Conservation (phyloP, 2,329 filamentous ascomycete genomes). For the Scedosporium boydii region DNA sequence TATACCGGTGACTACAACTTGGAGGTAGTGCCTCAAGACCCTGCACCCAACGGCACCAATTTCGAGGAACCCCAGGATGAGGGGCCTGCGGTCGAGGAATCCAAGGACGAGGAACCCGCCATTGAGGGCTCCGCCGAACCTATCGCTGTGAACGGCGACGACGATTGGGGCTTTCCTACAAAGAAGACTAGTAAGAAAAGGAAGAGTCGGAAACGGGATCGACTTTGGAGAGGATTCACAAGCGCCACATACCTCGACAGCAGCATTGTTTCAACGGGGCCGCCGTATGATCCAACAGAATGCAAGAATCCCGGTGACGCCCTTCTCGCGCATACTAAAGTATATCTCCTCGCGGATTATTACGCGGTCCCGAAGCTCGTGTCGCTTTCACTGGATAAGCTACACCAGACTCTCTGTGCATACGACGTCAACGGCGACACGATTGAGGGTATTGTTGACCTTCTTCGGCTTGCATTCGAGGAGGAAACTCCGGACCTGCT, state of each 20-base stretch:
- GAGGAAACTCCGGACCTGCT: not conserved
- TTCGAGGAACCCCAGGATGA: not conserved
- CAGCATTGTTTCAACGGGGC: not conserved
- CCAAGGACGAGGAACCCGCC: not conserved
- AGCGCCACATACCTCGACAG: not conserved
- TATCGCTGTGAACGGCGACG: not conserved
- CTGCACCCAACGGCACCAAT: not conserved
- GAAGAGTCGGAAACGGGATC: not conserved
- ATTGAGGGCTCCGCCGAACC: not conserved
- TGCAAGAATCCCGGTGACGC: not conserved
- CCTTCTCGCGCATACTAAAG: not conserved
- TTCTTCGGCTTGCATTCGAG: not conserved
- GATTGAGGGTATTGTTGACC: not conserved
- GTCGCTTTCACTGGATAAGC: not conserved
- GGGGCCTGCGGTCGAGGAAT: not conserved
- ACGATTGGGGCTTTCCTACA: not conserved
- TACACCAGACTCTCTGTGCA: not conserved
- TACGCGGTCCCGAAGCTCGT: not conserved
- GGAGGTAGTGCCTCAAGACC: not conserved
- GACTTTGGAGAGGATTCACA: not conserved
- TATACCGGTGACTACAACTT: not conserved
- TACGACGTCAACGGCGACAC: not conserved
- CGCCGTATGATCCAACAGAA: not conserved
- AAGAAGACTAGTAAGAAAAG: not conserved
- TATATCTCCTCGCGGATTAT: not conserved